Base-by-base conservation (phyloP, 805 yeast species). In the Isabelozyma gotoi region DNA sequence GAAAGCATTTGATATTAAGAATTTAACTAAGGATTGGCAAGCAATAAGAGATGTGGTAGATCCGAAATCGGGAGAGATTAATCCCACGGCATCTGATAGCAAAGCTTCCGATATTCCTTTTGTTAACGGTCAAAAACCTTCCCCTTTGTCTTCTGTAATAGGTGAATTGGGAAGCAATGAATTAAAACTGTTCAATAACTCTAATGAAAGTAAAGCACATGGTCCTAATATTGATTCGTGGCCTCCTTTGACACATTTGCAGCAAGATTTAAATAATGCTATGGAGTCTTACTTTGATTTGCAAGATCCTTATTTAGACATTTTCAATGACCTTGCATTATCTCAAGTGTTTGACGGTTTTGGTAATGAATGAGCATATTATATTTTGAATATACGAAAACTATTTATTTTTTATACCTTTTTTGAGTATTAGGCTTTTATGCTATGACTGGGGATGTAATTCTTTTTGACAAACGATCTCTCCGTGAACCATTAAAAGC, bases 401-500 rank as follows among this genome's bases (percentile, higher is more conserved):
- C 12, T 24, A 24, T 7, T 10, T 24, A 4, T 24, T 24, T 4
- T 10, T 24, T 10, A 10, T n/a, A n/a, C n/a, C n/a, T n/a, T n/a
- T n/a, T n/a, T n/a, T n/a, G n/a, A n/a, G n/a, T n/a, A n/a, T n/a
- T n/a, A n/a, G n/a, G n/a, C n/a, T n/a, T n/a, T n/a, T n/a, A n/a
- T n/a, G n/a, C n/a, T n/a, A n/a, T n/a, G n/a, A n/a, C n/a, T n/a
- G n/a, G n/a, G n/a, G n/a, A n/a, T 24, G 29, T 24, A 35, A 36
- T 38, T 31, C 18, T 33, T 50, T 52, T 36, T 44, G 44, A 39
- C 52, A 56, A 21, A 45, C 42, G 27, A 53, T 43, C 44, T 57
- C 60, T 20, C 53, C 55, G 42, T 56, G 51, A 6, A 46, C 40
- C 12, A 51, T 19, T n/a, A 42, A 37, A 12, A 56, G 32, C 44